A percentile compares a stretch with the other conserved stretches of the same genome.
These are phyloP conservation scores for Poa pratensis DNA, from an alignment of 176 grass and related monocot species.

Conservation along the genomic window DNA sequence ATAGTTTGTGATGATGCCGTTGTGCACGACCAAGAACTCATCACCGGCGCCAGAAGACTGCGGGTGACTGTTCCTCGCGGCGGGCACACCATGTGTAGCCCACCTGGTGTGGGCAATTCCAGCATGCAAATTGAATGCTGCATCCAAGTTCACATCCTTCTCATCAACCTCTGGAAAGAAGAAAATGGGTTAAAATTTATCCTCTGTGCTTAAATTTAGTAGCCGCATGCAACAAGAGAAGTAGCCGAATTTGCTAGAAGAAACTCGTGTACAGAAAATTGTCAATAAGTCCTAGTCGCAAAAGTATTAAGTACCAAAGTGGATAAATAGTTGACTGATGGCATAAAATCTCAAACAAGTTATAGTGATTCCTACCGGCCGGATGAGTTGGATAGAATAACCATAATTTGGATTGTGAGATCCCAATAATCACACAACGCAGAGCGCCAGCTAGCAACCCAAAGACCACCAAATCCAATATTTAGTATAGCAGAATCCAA, in stretches of 20 bases:
- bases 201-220: background rate
- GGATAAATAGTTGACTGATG: too few species aligned
- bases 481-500: too few species aligned
- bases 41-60: slow-evolving; percentile 82
- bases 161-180: slow-evolving; percentile 75
- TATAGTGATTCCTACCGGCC: too few species aligned
- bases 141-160: slow-evolving; percentile 79
- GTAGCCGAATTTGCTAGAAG: background rate
- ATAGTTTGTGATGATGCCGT: slow-evolving; percentile 99
- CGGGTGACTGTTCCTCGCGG: slow-evolving; percentile 92
- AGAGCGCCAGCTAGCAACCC: too few species aligned
- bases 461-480: too few species aligned
- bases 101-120: slow-evolving; percentile 93
- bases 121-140: slow-evolving; percentile 74
- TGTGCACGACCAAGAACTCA: slow-evolving; percentile 97
- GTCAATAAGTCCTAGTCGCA: background rate
- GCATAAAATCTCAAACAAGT: too few species aligned
- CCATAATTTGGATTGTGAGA: too few species aligned
- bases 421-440: too few species aligned
- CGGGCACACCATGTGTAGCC: slow-evolving; percentile 90
- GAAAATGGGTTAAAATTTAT: background rate
- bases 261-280: slow-evolving; percentile 10
- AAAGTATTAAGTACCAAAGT: too few species aligned
- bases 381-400: too few species aligned
- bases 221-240: background rate